phyloP scores from a whole-genome alignment of 1,139 yeast genomes.

The Geotrichum siamense region DNA sequence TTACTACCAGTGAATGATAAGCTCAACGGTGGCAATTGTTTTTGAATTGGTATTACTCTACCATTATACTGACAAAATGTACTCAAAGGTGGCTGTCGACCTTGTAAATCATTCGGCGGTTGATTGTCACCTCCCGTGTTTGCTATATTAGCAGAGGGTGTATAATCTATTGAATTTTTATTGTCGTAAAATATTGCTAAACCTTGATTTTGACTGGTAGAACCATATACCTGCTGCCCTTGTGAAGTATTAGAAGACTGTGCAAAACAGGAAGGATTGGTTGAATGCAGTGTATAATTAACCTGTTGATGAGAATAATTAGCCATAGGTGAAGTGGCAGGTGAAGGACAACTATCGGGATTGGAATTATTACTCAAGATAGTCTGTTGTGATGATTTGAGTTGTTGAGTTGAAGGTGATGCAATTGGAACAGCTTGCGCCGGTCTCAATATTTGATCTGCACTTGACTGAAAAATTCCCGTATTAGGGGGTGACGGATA shows the following conservation, averaged over 20 bases:
- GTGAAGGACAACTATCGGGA: not conserved
- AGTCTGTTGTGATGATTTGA: not conserved
- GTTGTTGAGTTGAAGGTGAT: not conserved
- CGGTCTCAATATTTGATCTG: not conserved
- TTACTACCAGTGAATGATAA: too few relatives aligned
- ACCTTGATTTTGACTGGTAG: not conserved
- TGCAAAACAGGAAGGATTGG: not conserved
- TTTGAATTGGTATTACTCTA: too few relatives aligned
- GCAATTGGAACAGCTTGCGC: not conserved
- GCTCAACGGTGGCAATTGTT: too few relatives aligned
- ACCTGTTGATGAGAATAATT: not conserved
- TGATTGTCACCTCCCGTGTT: too few relatives aligned
- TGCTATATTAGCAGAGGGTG: too few relatives aligned
- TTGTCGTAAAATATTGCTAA: not conserved
- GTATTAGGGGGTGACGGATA: not conserved
- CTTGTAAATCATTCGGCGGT: too few relatives aligned
- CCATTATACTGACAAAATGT: too few relatives aligned
- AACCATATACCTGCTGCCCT: not conserved
- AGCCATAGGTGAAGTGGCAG: constrained; percentile 3
- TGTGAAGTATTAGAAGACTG: not conserved
- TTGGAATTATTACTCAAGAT: not conserved
- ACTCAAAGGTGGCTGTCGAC: too few relatives aligned
- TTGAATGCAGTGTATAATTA: not conserved
- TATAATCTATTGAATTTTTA: too few relatives aligned
- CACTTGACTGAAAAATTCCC: not conserved